Conservation (phyloP, 257 asterid species). For the Solanum bulbocastanum region DNA sequence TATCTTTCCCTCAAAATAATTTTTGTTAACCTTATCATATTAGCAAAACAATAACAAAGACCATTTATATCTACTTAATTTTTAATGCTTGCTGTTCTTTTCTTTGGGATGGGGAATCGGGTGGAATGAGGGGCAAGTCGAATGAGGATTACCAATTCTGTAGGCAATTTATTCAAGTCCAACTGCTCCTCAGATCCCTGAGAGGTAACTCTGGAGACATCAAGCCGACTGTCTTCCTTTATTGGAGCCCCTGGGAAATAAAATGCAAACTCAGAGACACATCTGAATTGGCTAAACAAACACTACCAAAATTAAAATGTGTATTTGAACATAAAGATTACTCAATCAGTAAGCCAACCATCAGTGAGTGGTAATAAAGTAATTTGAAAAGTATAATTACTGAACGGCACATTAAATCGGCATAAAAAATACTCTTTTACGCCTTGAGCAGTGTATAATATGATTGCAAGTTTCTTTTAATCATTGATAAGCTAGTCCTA, state of each 20-base stretch:
- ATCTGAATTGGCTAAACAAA: neutral
- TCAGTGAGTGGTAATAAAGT: neutral
- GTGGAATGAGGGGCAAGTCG: neutral
- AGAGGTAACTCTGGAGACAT: slow-evolving; percentile 22
- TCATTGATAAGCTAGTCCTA: neutral
- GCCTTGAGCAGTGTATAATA: neutral
- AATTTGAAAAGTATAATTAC: neutral
- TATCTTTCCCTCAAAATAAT: neutral
- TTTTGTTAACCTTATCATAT: neutral
- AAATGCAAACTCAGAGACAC: neutral
- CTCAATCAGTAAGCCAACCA: neutral
- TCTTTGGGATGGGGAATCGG: neutral
- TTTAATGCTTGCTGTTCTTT: neutral
- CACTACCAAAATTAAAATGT: neutral
- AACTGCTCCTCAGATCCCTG: slow-evolving; percentile 14
- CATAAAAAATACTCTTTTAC: neutral
- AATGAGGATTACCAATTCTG: slow-evolving; percentile 8
- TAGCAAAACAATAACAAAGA: neutral
- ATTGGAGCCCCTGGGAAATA: slow-evolving; percentile 4
- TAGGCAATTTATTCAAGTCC: slow-evolving; percentile 6
- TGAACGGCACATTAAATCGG: neutral
- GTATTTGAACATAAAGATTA: neutral
- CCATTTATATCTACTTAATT: neutral
- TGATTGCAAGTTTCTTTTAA: neutral
- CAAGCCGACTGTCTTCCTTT: slow-evolving; percentile 15